Evolutionary conservation across 2,329 filamentous ascomycete species (phyloP).

Genomic region (Fusarium succisae): DNA sequence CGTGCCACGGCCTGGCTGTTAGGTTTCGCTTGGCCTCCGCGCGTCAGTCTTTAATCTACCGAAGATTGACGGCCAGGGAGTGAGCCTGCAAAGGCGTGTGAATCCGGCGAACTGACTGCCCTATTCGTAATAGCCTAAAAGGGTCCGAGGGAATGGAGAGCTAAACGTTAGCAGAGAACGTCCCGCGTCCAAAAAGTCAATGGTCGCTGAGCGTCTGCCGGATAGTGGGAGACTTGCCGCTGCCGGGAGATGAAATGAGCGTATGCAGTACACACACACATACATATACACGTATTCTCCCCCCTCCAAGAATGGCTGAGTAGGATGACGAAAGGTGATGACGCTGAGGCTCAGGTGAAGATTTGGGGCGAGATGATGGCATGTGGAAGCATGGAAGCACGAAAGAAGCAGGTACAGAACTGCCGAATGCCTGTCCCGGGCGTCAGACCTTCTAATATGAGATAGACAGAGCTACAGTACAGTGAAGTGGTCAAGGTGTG

Average conservation of each 20-base stretch:
- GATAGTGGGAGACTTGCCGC: conserved; percentile 10
- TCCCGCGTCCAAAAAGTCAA: background rate
- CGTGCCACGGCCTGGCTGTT: conserved; percentile 27
- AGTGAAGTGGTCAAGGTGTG: conserved; percentile 1
- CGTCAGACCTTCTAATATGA: background rate
- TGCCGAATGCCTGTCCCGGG: conserved; percentile 26
- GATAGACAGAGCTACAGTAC: background rate
- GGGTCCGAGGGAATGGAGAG: conserved; percentile 9
- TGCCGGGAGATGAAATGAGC: background rate
- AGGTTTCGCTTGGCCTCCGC: conserved; percentile 28
- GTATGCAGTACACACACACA: background rate
- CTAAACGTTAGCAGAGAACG: conserved; percentile 1
- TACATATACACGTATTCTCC: too few species aligned
- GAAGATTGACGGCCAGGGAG: conserved; percentile 2
- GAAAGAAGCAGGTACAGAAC: conserved; percentile 32
- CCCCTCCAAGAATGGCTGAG: conserved; percentile 15
- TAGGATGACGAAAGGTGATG: conserved; percentile 26
- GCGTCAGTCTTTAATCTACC: conserved; percentile 23
- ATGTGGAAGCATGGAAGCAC: conserved; percentile 21
- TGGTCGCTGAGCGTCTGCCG: background rate
- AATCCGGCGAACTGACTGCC: conserved; percentile 18
- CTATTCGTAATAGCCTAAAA: conserved; percentile 26
- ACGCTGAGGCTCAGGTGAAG: background rate
- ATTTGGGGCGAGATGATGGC: background rate
- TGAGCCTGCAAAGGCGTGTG: background rate